Conservation (phyloP, 257 asterid species). For the Lycium barbarum region DNA sequence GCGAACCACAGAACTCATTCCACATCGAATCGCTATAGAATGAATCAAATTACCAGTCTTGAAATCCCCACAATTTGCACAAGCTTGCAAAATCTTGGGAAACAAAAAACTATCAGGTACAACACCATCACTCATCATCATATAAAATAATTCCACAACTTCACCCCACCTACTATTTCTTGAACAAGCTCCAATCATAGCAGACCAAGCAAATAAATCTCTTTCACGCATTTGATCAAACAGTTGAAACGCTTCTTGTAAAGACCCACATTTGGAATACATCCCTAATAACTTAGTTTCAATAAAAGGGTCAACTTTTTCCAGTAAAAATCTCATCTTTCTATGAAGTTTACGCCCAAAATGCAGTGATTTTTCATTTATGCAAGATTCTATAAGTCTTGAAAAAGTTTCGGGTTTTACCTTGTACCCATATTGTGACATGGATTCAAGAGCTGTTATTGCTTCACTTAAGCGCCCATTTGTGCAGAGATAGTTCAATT, state of each 20-base stretch:
- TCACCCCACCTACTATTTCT: slow-evolving; percentile 72
- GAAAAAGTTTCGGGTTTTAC: slow-evolving; percentile 63
- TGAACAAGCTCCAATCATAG: slow-evolving; percentile 78
- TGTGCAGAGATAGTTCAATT: slow-evolving; percentile 65
- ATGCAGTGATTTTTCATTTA: slow-evolving; percentile 50
- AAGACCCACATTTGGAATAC: slow-evolving; percentile 75
- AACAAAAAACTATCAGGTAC: slow-evolving; percentile 69
- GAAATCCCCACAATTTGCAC: slow-evolving; percentile 65
- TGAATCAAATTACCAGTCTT: slow-evolving; percentile 74
- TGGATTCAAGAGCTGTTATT: slow-evolving; percentile 54
- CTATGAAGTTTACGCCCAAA: slow-evolving; percentile 60
- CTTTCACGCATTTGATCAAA: slow-evolving; percentile 66
- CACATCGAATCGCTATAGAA: slow-evolving; percentile 54
- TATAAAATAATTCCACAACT: slow-evolving; percentile 64
- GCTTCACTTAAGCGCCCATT: slow-evolving; percentile 68
- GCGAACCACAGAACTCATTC: slow-evolving; percentile 52
- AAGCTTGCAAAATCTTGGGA: slow-evolving; percentile 80
- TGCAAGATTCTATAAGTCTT: slow-evolving; percentile 63
- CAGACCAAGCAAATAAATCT: slow-evolving; percentile 78
- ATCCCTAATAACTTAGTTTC: slow-evolving; percentile 63
- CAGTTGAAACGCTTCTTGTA: slow-evolving; percentile 57
- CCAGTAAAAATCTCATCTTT: slow-evolving; percentile 39
- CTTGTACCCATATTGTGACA: slow-evolving; percentile 42
- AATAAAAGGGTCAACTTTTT: slow-evolving; percentile 56
- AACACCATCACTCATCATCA: slow-evolving; percentile 64